These are phyloP conservation scores for Aspergillus neoniger DNA, from an alignment of 2,329 filamentous ascomycete genomes.

Conservation along the genomic window DNA sequence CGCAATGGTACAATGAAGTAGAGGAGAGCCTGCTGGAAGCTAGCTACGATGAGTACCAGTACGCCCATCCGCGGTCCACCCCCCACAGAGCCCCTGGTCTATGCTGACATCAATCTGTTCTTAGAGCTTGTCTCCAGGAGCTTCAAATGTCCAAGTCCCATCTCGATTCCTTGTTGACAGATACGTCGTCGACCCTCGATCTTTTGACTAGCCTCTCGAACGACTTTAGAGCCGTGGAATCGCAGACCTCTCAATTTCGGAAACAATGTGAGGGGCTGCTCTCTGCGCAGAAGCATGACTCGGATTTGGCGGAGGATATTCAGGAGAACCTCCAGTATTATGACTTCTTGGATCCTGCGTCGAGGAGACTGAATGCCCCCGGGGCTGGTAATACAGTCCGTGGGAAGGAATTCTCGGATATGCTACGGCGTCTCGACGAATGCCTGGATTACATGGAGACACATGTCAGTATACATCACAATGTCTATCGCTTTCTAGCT, in stretches of 20 bases:
- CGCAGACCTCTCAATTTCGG: constrained; percentile 90
- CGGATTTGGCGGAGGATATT: constrained; percentile 78
- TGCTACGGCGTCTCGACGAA: constrained; percentile 81
- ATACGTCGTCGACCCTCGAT: constrained; percentile 73
- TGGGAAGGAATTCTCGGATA: constrained; percentile 80
- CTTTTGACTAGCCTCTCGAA: constrained; percentile 77
- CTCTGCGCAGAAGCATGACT: constrained; percentile 75
- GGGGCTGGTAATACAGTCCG: constrained; percentile 84
- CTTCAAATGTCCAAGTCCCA: constrained; percentile 78
- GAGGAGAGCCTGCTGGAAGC: constrained; percentile 73
- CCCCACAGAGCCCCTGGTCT: constrained; percentile 1
- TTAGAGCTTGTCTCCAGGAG: constrained; percentile 76
- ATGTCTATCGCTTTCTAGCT: background rate
- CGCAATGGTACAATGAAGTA: constrained; percentile 59
- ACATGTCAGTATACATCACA: constrained; percentile 62
- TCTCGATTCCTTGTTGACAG: constrained; percentile 73
- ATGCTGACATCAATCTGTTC: constrained; percentile 12
- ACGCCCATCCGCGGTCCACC: constrained; percentile 35
- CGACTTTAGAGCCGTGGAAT: constrained; percentile 84
- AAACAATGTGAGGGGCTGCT: constrained; percentile 87
- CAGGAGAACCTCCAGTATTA: constrained; percentile 93
- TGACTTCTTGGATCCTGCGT: constrained; percentile 87
- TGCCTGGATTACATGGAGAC: constrained; percentile 91
- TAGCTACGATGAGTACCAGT: constrained; percentile 84
- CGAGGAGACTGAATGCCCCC: constrained; percentile 85